Base-by-base conservation (phyloP, 306 rosid species). In the Lablab purpureus region DNA sequence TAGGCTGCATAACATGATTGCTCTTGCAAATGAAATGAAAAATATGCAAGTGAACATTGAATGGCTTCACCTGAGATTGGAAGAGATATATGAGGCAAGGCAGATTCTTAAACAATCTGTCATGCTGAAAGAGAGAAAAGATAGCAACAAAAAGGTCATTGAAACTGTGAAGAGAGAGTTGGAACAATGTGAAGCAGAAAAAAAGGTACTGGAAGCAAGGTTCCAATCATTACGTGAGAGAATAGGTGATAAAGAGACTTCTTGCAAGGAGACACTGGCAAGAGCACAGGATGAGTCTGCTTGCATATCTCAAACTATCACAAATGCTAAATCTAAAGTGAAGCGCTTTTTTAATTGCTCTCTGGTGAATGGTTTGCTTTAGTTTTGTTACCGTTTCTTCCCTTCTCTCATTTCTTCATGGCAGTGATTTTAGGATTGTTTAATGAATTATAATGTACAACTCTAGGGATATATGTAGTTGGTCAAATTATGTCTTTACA, bases 61-160 rank as follows among this genome's bases (percentile, higher is more conserved):
- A 9, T 66, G 86, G 83, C 83, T 78, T 36, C 60, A 18, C 27
- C 2, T 0, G 14, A 72, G 60, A 30, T 47, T 83, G 43, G 17
- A 6, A 27, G 68, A 66, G 59, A 47, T 83, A 22, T 73, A 46
- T 18, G 54, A 67, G 25, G 83, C 73, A 47, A 78, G 45, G 32
- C 11, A 27, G 40, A 7, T 36, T 37, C 4, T 73, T 4, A 14
- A 19, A 41, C 25, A 67, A 4, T 23, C 8, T 56, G 0, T 5
- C 34, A 3, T 1, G 45, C 32, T 78, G 19, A 73, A 30, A 67
- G 68, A 78, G 49, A 34, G 19, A 36, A 73, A 2, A 18, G 50
- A 78, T 11, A 66, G 0, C 10, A 66, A 18, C 22, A 14, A 25
- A 43, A 21, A 10, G 46, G 0, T 3, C 18, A 7, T 58, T 55